Base-by-base conservation (phyloP, 352 stramenopile species). In the Phytophthora podocarpi region DNA sequence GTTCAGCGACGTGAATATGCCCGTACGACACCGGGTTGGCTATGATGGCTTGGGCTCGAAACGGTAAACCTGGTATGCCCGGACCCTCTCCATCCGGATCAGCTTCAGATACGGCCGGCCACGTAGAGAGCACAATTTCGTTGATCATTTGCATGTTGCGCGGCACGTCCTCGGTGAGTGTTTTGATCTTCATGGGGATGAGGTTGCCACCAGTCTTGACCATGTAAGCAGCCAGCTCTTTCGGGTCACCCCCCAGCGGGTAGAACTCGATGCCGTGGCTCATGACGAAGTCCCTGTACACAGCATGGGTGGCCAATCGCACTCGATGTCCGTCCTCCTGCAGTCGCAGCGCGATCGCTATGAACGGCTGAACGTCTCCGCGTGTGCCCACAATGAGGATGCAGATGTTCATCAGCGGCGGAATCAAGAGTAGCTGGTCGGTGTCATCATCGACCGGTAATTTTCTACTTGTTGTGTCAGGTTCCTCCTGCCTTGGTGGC, bases 21-120 rank as follows among this genome's bases (percentile, higher is more conserved):
- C 88, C 92, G 37, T 97, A 96, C 41, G 78, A 87, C 1, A 96
- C 88, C 0, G 93, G 93, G 64, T 98, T 98, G 13, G 89, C 85
- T 68, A 98, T 98, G 45, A 98, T 97, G n/a, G 90, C 90, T 56
- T 98, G 73, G 0, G 91, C 90, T 32, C 82, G 76, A 57, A 97
- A 98, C 2, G 80, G 74, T n/a, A 39, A 27, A 9, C 70, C 72
- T 21, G 43, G 71, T 10, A 79, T 37, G 2, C 74, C 76, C 3
- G 63, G 50, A 13, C 74, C 79, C 9, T 64, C 52, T 12, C 72
- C 81, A 9, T 96, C 74, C 0, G 91, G 90, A 50, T 97, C 87
- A 8, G 74, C 37, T 13, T 74, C 72, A 0, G 85, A 81, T 11
- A 91, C 90, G 0, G 90, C 92, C 5, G 87, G 86, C 91, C 93